Conservation (phyloP, 768 basidiomycete genomes). For the Paxillus involutus region DNA sequence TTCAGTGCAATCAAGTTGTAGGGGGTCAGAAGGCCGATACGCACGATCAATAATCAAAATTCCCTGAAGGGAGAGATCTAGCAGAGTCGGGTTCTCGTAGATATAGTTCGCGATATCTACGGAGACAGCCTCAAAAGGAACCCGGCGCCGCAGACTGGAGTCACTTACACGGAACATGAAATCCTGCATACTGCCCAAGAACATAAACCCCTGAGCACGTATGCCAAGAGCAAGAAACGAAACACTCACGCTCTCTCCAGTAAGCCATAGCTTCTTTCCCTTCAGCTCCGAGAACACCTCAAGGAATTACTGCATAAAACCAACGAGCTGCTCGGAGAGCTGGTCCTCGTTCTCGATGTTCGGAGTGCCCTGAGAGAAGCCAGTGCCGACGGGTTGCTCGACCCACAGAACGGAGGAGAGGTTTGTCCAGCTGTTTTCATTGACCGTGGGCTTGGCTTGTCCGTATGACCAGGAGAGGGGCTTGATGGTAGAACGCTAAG, state of each 20-base stretch:
- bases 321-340: slow-evolving; percentile 53
- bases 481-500: slow-evolving; percentile 31
- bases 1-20: background rate
- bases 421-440: slow-evolving; percentile 78
- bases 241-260: slow-evolving; percentile 69
- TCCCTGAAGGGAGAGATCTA: slow-evolving; percentile 66
- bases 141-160: background rate
- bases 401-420: slow-evolving; percentile 73
- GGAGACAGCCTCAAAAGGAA: background rate
- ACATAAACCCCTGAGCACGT: no score
- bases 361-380: slow-evolving; percentile 70
- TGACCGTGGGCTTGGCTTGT: slow-evolving; percentile 60
- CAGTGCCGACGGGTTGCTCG: slow-evolving; percentile 81
- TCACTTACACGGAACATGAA: slow-evolving; percentile 53
- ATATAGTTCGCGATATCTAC: slow-evolving; percentile 77
- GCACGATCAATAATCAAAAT: slow-evolving; percentile 74
- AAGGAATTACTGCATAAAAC: slow-evolving; percentile 73
- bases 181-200: slow-evolving; percentile 14
- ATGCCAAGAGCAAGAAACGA: background rate
- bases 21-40: slow-evolving; percentile 15
- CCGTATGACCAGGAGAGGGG: slow-evolving; percentile 69
- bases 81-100: slow-evolving; percentile 50
- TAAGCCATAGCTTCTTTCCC: slow-evolving; percentile 66
- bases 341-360: slow-evolving; percentile 59
- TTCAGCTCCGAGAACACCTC: slow-evolving; percentile 73